phyloP scores from a whole-genome alignment of 2,329 filamentous ascomycete genomes.

The Davidsoniella neocaledoniae region DNA sequence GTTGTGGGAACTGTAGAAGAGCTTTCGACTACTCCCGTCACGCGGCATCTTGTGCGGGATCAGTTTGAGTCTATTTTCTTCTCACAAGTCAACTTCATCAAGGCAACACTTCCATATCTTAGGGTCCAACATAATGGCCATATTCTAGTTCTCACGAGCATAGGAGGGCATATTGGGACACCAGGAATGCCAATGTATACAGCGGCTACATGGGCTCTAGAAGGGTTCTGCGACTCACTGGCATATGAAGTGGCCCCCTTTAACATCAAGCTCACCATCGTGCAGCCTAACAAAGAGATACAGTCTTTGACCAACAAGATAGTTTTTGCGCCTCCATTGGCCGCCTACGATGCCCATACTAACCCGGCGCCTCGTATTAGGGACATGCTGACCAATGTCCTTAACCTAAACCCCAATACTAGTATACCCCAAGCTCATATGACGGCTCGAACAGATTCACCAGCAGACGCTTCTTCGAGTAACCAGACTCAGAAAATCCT shows the following conservation, averaged over 20 bases:
- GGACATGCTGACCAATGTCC: conserved; percentile 63
- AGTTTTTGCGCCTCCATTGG: conserved; percentile 63
- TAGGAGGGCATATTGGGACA: conserved; percentile 82
- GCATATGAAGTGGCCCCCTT: conserved; percentile 95
- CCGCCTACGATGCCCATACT: conserved; percentile 43
- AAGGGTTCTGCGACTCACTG: conserved; percentile 88
- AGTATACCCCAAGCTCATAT: conserved; percentile 21
- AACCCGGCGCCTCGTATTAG: conserved; percentile 62
- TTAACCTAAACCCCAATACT: conserved; percentile 61
- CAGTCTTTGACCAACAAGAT: conserved; percentile 75
- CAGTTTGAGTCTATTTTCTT: conserved; percentile 96
- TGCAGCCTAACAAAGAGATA: conserved; percentile 91
- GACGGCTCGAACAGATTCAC: conserved; percentile 5
- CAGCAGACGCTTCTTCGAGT: background rate
- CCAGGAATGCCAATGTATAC: conserved; percentile 84
- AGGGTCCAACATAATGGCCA: conserved; percentile 70
- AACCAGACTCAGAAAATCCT: background rate
- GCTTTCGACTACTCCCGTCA: conserved; percentile 53
- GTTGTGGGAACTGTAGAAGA: conserved; percentile 87
- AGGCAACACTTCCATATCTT: conserved; percentile 66
- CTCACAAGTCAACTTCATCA: conserved; percentile 89
- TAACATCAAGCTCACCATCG: conserved; percentile 89
- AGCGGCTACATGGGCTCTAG: conserved; percentile 82
- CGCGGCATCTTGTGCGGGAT: conserved; percentile 64
- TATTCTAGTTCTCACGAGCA: conserved; percentile 75